A percentile compares a stretch with the other conserved stretches of the same genome.
Evolutionary conservation across 805 yeast species (phyloP).

Genomic region (Cyberlindnera misumaiensis): DNA sequence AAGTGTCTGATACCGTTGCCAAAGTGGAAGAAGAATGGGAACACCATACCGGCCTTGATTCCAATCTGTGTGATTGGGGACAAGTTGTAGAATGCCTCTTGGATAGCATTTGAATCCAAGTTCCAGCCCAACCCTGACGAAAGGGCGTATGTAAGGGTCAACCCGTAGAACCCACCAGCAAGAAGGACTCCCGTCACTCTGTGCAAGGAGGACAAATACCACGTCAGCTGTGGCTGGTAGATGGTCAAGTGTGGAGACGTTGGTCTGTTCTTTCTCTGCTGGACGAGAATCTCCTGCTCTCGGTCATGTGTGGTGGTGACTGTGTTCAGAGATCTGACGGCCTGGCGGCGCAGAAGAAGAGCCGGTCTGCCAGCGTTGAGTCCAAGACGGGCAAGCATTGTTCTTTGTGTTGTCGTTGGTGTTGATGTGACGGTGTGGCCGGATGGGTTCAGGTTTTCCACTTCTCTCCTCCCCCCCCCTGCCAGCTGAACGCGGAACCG

Average conservation of each 20-base stretch:
- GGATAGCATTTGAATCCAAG: constrained; percentile 28
- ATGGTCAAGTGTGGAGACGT: constrained; percentile 84
- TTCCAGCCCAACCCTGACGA: constrained; percentile 54
- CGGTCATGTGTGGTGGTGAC: constrained; percentile 50
- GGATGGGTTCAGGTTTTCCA: neutral
- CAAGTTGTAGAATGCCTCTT: constrained; percentile 39
- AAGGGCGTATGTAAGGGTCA: constrained; percentile 70
- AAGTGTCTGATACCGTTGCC: constrained; percentile 89
- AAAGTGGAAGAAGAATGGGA: constrained; percentile 83
- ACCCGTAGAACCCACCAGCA: constrained; percentile 71
- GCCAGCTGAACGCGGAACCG: neutral
- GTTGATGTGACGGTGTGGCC: neutral
- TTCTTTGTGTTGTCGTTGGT: neutral
- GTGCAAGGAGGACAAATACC: constrained; percentile 74
- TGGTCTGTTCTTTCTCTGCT: constrained; percentile 86
- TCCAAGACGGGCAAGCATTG: constrained; percentile 10
- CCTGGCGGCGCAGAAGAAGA: constrained; percentile 8
- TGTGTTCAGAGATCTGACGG: constrained; percentile 25
- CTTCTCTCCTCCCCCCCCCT: neutral
- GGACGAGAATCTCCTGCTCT: constrained; percentile 63
- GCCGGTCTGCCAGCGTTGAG: constrained; percentile 9
- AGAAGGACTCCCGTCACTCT: constrained; percentile 83
- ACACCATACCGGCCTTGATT: constrained; percentile 64
- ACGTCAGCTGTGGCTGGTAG: constrained; percentile 86
- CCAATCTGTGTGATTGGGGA: constrained; percentile 57